Conservation (phyloP, 2,329 filamentous ascomycete species). For the Alternaria gansuensis region DNA sequence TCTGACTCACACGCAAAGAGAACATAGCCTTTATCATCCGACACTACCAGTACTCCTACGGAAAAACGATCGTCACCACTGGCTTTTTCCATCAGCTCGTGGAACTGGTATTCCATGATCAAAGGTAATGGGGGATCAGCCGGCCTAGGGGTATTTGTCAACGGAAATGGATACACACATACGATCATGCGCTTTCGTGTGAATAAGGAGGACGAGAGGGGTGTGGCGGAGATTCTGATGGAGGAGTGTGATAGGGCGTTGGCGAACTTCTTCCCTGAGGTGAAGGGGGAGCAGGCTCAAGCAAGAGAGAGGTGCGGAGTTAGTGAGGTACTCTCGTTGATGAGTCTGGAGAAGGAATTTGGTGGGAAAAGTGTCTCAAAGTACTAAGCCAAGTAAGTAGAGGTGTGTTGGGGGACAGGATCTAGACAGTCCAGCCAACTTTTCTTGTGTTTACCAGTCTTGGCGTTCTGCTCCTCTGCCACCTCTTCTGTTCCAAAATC, state of each 20-base stretch:
- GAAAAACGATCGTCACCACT: constrained; percentile 17
- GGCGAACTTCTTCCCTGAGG: constrained; percentile 12
- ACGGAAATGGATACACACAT: constrained; percentile 20
- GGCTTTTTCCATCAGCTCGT: constrained; percentile 19
- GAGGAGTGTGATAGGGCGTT: constrained; percentile 9
- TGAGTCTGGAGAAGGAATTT: not conserved
- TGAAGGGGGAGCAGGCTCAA: not conserved
- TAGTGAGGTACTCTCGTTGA: not conserved
- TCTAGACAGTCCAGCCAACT: not conserved
- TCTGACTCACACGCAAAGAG: constrained; percentile 5
- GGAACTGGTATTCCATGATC: constrained; percentile 13
- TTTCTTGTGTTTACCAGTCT: not conserved
- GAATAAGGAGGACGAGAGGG: not conserved
- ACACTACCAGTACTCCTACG: constrained; percentile 19
- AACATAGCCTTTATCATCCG: constrained; percentile 27
- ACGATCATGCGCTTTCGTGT: constrained; percentile 9
- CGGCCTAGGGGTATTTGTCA: constrained; percentile 18
- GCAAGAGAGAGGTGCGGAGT: not conserved
- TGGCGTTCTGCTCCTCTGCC: not conserved
- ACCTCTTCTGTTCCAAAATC: not conserved
- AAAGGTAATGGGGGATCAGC: not conserved
- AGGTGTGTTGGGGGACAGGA: not conserved
- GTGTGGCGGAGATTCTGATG: constrained; percentile 14
- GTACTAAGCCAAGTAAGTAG: not conserved
- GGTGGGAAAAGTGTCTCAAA: not conserved